These are phyloP conservation scores for Dryadomyces sulphureus DNA, from an alignment of 2,329 filamentous ascomycete species.

Conservation along the genomic window DNA sequence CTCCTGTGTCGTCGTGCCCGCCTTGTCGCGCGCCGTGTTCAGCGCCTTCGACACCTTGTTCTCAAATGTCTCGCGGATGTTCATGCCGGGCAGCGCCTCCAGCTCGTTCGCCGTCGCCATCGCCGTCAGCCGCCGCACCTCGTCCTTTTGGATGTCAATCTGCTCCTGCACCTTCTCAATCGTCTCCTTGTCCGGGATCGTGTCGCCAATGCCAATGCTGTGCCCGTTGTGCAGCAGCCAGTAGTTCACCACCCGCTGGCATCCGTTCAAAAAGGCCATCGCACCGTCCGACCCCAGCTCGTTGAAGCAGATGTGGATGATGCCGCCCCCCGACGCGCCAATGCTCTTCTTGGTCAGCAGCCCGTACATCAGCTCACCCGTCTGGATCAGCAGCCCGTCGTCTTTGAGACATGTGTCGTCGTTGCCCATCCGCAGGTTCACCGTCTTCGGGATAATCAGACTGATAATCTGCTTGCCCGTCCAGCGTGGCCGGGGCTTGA, in stretches of 20 bases:
- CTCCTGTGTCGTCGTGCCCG: slow-evolving; percentile 81
- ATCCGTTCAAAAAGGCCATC: slow-evolving; percentile 90
- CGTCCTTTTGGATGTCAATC: slow-evolving; percentile 66
- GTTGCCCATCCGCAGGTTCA: slow-evolving; percentile 59
- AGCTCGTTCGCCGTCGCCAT: slow-evolving; percentile 74
- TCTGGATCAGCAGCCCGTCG: slow-evolving; percentile 67
- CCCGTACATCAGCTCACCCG: slow-evolving; percentile 80
- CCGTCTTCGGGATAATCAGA: slow-evolving; percentile 74
- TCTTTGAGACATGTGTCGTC: slow-evolving; percentile 55
- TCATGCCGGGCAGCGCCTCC: slow-evolving; percentile 95
- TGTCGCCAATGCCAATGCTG: slow-evolving; percentile 97
- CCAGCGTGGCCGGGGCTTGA: slow-evolving; percentile 87
- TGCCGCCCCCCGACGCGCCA: slow-evolving; percentile 76
- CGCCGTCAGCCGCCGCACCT: slow-evolving; percentile 61
- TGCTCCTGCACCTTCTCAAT: slow-evolving; percentile 73
- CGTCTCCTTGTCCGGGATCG: slow-evolving; percentile 76
- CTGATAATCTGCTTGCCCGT: slow-evolving; percentile 97
- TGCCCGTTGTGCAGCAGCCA: slow-evolving; percentile 95
- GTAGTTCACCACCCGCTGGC: slow-evolving; percentile 89
- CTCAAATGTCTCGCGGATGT: slow-evolving; percentile 94
- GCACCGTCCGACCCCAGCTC: slow-evolving; percentile 76
- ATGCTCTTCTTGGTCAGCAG: slow-evolving; percentile 88
- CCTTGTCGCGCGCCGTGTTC: slow-evolving; percentile 91
- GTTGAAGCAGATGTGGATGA: slow-evolving; percentile 93
- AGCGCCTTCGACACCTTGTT: slow-evolving; percentile 89